Evolutionary conservation across 768 basidiomycete genomes (phyloP), one percentile per base, ranked within the genome.

Genomic region (Auriscalpium orientale): DNA sequence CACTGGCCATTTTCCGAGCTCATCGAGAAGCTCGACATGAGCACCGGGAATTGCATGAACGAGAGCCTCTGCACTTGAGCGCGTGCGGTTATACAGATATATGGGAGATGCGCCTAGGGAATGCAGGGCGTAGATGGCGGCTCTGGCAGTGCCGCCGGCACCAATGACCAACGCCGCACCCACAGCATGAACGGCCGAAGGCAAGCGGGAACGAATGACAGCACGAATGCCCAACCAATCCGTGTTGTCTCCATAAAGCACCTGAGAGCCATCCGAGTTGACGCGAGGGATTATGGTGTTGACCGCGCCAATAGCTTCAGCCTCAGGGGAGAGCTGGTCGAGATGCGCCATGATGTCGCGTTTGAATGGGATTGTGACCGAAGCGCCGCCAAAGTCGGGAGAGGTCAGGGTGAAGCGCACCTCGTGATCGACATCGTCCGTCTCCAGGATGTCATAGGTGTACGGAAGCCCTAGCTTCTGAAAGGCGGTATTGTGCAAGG

Each of bases 341-440:
- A 99, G 80, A 6, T 89, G 74, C 1, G 88, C 82, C 49, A 98
- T 91, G 60, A 98, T 77, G 58, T 91, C 89, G 40, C 95, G 75
- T 71, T 99, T 99, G 77, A 87, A 85, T 2, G 97, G 97, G 60
- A 98, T 98, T 18, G 97, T 99, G 28, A 98, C 93, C 5, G 90
- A 92, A 15, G 94, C 97, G 0, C 97, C 97, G 8, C 97, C 95
- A 67, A 98, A 98, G 47, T 84, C 81, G 1, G 82, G 78, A 4
- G 79, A 73, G 1, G 74, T 69, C 18, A 98, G 76, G 3, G 83
- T 76, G 3, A 77, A 70, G 66, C 80, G 80, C 64, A 95, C 76
- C 60, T 81, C 78, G 13, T 85, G 79, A 43, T 82, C 80, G 6
- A 95, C 79, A 7, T 75, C 68, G 6, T 74, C 66, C 0, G 89